Base-by-base conservation (phyloP, 345 rosid genomes). In the Ailanthus altissimus region DNA sequence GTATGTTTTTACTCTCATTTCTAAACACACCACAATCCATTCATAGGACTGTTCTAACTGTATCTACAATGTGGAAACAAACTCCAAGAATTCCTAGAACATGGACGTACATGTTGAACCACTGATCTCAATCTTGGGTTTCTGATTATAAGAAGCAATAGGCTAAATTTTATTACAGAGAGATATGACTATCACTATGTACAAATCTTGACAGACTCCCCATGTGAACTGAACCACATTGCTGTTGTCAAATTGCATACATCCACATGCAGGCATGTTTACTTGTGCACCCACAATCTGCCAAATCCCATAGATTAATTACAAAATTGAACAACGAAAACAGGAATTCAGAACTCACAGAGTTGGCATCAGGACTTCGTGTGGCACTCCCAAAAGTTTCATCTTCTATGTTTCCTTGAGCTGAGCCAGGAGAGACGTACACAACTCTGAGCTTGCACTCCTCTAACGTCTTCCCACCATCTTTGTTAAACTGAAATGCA, bases 401-500 rank as follows among this genome's bases (percentile, higher is more conserved):
- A 65, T 89, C 89, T 68, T 84, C 91, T 59, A 85, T 81, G 77
- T 81, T 86, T 74, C 82, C 91, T 77, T 84, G 88, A 50, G 88
- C 32, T 32, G 95, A 83, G 43, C 89, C 83, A 32, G 91, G 88
- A 53, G 92, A 23, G 57, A 81, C 68, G 76, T 93, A 92, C 1
- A 88, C 78, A 79, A 93, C 99, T 86, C 87, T 96, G 67, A 96
- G 97, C 87, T 90, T 92, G 84, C 87, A 84, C 77, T 95, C 99
- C 81, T 93, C 89, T 70, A 95, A 79, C 26, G 81, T 65, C 81
- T 81, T 93, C 76, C 90, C 93, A 81, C 83, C 83, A 54, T 90
- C 97, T 84, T 92, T 95, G 63, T 80, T 91, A 73, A 95, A 95
- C 99, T 95, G 83, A 53, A 56, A 78, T 47, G 32, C 46, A 74